These are phyloP conservation scores for Linderina pennispora DNA, from an alignment of 192 early-diverging fungal genomes.

Conservation along the genomic window DNA sequence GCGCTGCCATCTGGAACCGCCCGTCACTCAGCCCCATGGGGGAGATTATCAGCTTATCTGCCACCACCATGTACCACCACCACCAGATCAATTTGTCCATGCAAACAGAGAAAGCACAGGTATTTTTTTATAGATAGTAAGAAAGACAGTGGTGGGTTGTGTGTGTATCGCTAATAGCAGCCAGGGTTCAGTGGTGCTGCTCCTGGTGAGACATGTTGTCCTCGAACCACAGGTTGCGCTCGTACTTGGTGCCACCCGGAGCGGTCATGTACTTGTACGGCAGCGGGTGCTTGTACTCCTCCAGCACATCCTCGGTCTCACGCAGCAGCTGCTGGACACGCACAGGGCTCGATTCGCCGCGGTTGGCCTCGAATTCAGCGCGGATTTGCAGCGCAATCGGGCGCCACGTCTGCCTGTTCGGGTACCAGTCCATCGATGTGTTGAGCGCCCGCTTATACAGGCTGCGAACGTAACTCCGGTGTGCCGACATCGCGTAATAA, in stretches of 20 bases:
- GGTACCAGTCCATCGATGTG: conserved; percentile 84
- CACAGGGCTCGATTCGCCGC: conserved; percentile 62
- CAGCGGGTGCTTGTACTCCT: conserved; percentile 68
- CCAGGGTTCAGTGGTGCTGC: too few species aligned
- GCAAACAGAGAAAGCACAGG: not conserved
- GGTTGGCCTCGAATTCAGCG: conserved; percentile 77
- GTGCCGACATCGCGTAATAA: conserved; percentile 55
- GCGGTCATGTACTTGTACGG: conserved; percentile 66
- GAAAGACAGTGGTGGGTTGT: too few species aligned
- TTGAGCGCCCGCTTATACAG: conserved; percentile 83
- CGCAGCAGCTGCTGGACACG: conserved; percentile 61
- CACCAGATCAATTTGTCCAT: not conserved
- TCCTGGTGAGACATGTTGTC: conserved; percentile 32
- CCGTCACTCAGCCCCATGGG: too few species aligned
- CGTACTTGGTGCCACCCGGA: conserved; percentile 46
- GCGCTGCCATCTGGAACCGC: too few species aligned
- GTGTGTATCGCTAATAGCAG: too few species aligned
- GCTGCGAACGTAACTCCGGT: conserved; percentile 67
- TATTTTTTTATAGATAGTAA: too few species aligned
- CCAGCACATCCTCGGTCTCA: conserved; percentile 68
- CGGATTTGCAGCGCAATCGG: conserved; percentile 81
- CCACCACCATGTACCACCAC: too few species aligned
- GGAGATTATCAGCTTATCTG: too few species aligned
- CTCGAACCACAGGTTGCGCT: conserved; percentile 49
- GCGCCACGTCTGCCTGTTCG: conserved; percentile 69